phyloP scores from a whole-genome alignment of 2,329 filamentous ascomycete genomes.

The Fusarium sp. region DNA sequence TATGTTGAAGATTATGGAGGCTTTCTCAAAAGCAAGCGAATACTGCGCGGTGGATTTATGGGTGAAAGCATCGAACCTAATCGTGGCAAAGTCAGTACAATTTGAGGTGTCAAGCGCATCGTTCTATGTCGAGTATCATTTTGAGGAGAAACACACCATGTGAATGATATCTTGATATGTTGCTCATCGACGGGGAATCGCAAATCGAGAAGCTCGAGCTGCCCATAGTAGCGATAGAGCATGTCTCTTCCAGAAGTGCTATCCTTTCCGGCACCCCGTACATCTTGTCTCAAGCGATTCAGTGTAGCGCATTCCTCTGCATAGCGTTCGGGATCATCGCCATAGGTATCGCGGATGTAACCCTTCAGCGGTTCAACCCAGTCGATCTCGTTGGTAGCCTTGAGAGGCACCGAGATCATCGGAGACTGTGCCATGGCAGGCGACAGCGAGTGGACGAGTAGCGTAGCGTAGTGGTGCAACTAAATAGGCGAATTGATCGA shows the following conservation, averaged over 20 bases:
- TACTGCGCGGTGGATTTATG: conserved; percentile 98
- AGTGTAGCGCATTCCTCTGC: conserved; percentile 94
- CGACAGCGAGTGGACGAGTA: conserved; percentile 19
- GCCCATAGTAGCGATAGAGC: conserved; percentile 96
- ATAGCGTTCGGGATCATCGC: conserved; percentile 96
- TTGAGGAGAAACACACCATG: conserved; percentile 75
- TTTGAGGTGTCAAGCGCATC: neutral
- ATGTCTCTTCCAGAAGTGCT: conserved; percentile 93
- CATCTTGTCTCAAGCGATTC: conserved; percentile 95
- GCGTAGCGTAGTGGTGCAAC: conserved; percentile 20
- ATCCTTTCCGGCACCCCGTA: conserved; percentile 96
- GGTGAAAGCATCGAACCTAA: conserved; percentile 98
- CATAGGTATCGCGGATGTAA: conserved; percentile 94
- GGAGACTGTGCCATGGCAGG: conserved; percentile 82
- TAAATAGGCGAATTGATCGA: conserved; percentile 27
- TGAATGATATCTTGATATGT: conserved; percentile 99
- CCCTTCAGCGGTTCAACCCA: conserved; percentile 92
- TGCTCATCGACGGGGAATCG: conserved; percentile 98
- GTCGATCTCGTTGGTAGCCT: conserved; percentile 97
- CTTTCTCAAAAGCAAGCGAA: conserved; percentile 97
- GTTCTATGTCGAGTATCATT: neutral
- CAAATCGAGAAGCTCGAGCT: conserved; percentile 93
- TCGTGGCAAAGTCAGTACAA: conserved; percentile 14
- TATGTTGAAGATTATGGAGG: conserved; percentile 99
- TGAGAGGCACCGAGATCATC: conserved; percentile 95